Percentiles rank a stretch among this genome's conserved stretches.
phyloP scores from a whole-genome alignment of 176 grass and related monocot genomes.

The Eremochloa ophiuroides region DNA sequence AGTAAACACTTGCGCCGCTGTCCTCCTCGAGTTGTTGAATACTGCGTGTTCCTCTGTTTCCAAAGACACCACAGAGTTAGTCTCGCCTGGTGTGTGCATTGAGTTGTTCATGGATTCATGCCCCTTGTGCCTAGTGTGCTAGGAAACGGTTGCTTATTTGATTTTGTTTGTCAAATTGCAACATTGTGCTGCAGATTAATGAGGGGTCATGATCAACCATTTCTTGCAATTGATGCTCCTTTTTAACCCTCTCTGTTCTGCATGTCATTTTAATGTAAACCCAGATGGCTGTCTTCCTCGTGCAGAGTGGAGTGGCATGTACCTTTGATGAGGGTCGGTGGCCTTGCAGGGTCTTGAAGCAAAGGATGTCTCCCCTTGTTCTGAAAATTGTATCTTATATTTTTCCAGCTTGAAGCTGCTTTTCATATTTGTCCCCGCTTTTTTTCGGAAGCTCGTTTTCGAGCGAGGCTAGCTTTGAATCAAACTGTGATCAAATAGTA shows the following conservation, averaged over 20 bases:
- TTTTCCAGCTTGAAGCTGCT: no score
- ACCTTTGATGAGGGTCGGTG: background rate
- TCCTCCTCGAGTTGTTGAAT: no score
- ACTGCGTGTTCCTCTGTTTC: no score
- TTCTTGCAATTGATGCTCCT: background rate
- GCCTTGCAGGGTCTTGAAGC: conserved; percentile 11
- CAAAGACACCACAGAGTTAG: no score
- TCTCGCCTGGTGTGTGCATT: no score
- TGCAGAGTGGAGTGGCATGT: background rate
- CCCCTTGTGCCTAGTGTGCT: background rate
- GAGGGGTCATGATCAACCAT: background rate
- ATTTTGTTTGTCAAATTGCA: conserved; percentile 6
- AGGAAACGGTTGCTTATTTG: conserved; percentile 15
- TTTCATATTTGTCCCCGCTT: no score
- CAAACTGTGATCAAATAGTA: no score
- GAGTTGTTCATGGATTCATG: background rate
- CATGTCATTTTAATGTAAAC: background rate
- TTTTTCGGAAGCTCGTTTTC: no score
- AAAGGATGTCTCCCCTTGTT: conserved; percentile 2
- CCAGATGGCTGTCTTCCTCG: background rate
- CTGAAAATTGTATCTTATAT: no score
- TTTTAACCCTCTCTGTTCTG: background rate
- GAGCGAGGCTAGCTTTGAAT: no score
- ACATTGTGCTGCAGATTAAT: conserved; percentile 7
- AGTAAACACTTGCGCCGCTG: no score